Base-by-base conservation (phyloP, 495 filamentous ascomycete genomes). In the Astrothelium macrocarpum region DNA sequence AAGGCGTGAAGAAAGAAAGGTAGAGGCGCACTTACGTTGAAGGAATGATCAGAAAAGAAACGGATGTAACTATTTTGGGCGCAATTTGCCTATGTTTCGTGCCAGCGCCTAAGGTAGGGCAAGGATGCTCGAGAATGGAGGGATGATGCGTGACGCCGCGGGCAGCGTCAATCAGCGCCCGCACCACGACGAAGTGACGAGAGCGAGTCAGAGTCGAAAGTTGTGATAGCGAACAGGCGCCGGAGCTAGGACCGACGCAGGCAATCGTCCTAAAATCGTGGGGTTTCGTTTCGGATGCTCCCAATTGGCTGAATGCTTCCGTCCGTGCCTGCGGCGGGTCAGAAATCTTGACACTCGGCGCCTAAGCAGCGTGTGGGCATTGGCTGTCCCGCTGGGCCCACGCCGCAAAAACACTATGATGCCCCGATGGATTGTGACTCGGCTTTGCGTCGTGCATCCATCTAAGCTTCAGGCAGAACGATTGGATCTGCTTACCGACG, bases 31-130 rank as follows among this genome's bases (percentile, higher is more conserved):
- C 49, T 56, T 26, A 29, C 49, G 23, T 56, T 56, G 49, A 56
- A 26, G 49, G 49, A 56, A 56, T 56, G 11, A 29, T 56, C 9
- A 56, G 49, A 56, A n/a, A 49, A 56, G 49, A 29, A 56, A 56
- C 49, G 49, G 20, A 56, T 56, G 49, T 56, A 56, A 56, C 49
- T 56, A 56, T 56, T 56, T 56, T 56, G 25, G 49, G 49, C 12
- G 20, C 12, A n/a, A 56, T 56, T 56, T 56, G 49, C 12, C 12
- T 20, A 9, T 56, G 49, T 56, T 56, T 56, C 49, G 49, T n/a
- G 25, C 49, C 49, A 56, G 49, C 49, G 49, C 49, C 49, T 56
- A 56, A 5, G 9, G 49, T 25, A 26, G 9, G 25, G 4, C 49
- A 56, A 56, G 49, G 49, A n/a, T 56, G 7, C 23, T 56, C 4